A percentile compares a stretch with the other conserved stretches of the same genome.
Conservation (phyloP, 2,329 filamentous ascomycete genomes). For the Pseudocercospora crystallina region DNA sequence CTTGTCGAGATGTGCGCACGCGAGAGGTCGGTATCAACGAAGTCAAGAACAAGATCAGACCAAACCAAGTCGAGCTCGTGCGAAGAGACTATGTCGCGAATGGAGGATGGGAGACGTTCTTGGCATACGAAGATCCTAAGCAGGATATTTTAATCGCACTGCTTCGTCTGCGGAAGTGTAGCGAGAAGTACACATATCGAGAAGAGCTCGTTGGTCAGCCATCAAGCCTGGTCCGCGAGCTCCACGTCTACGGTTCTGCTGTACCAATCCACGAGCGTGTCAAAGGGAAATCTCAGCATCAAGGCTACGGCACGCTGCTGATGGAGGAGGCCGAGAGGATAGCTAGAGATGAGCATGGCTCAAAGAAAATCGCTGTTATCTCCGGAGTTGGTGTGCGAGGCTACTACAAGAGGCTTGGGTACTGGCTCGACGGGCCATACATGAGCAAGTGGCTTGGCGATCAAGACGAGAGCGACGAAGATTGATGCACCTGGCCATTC, state of each 20-base stretch:
- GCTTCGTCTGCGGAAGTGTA: slow-evolving; percentile 85
- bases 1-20: slow-evolving; percentile 92
- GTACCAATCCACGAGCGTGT: slow-evolving; percentile 97
- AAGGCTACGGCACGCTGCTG: slow-evolving; percentile 89
- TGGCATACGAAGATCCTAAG: slow-evolving; percentile 97
- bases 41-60: slow-evolving; percentile 97
- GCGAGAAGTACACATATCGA: slow-evolving; percentile 85
- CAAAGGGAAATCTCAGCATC: slow-evolving; percentile 95
- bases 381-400: slow-evolving; percentile 95
- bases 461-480: slow-evolving; percentile 30
- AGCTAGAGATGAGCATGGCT: slow-evolving; percentile 89
- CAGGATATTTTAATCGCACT: slow-evolving; percentile 96
- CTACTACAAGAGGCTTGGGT: slow-evolving; percentile 91
- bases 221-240: slow-evolving; percentile 86
- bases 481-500: slow-evolving; percentile 18
- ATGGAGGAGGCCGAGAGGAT: slow-evolving; percentile 99
- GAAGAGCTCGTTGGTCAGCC: slow-evolving; percentile 82
- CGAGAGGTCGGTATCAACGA: slow-evolving; percentile 98
- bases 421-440: slow-evolving; percentile 89
- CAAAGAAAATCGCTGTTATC: slow-evolving; percentile 92
- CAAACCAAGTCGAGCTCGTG: slow-evolving; percentile 92
- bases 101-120: slow-evolving; percentile 96
- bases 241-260: slow-evolving; percentile 95
- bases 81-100: slow-evolving; percentile 93
- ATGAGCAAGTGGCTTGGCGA: slow-evolving; percentile 42